phyloP scores from a whole-genome alignment of 345 rosid species.

The Eucalyptus rudis region DNA sequence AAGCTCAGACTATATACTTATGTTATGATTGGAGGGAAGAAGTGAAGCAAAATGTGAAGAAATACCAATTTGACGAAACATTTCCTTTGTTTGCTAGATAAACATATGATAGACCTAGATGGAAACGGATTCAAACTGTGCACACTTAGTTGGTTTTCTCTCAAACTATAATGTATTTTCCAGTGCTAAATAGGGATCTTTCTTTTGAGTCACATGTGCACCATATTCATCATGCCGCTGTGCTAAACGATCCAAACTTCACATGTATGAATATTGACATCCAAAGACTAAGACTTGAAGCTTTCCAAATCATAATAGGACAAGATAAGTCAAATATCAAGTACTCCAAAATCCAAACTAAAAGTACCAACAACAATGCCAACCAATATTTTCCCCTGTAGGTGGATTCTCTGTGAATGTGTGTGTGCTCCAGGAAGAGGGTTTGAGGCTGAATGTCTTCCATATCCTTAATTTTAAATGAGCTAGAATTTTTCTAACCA shows the following conservation, averaged over 20 bases:
- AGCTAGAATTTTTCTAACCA: neutral
- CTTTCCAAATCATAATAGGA: neutral
- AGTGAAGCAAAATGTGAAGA: neutral
- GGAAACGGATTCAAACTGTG: neutral
- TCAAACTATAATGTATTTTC: neutral
- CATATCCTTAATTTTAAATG: neutral
- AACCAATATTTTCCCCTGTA: neutral
- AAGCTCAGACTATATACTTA: neutral
- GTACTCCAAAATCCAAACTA: neutral
- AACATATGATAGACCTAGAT: neutral
- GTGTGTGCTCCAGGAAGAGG: neutral
- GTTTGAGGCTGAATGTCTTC: neutral
- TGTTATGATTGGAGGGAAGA: neutral
- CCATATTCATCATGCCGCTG: neutral
- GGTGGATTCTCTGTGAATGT: neutral
- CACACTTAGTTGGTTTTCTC: neutral
- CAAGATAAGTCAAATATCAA: neutral
- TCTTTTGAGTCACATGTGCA: neutral
- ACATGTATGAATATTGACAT: neutral
- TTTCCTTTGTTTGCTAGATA: neutral
- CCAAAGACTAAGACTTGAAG: neutral
- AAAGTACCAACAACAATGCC: neutral
- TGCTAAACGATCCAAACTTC: neutral
- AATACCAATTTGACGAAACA: neutral
- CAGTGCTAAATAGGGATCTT: neutral